Conservation (phyloP, 73 alveolate genomes). For the Symbiodinium pilosum region DNA sequence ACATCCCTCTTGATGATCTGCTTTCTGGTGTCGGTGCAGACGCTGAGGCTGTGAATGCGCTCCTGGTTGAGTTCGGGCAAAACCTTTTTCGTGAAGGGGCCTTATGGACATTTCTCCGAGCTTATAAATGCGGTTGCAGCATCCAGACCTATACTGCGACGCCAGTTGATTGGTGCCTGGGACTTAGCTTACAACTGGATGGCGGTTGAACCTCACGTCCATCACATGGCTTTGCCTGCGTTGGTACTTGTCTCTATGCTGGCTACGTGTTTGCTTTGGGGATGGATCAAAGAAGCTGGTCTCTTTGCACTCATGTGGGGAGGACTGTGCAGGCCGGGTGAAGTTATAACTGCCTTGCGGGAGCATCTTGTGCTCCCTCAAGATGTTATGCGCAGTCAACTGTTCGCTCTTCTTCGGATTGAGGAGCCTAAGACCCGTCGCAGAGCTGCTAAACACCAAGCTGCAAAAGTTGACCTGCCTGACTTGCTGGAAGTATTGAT, state of each 20-base stretch:
- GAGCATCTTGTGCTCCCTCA: neutral
- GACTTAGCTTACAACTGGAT: neutral
- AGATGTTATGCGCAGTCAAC: neutral
- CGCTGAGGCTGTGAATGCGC: neutral
- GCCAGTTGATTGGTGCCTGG: neutral
- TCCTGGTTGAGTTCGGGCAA: neutral
- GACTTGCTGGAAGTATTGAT: neutral
- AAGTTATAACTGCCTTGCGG: neutral
- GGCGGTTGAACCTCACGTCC: neutral
- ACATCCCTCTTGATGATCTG: neutral
- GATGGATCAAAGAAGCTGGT: neutral
- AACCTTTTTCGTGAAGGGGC: neutral
- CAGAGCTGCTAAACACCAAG: neutral
- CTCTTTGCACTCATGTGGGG: neutral
- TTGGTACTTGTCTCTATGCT: neutral
- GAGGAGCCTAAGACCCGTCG: conserved; percentile 16
- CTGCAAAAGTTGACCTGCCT: neutral
- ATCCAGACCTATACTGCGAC: neutral
- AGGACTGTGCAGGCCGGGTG: neutral
- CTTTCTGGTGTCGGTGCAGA: neutral
- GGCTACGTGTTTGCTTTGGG: neutral
- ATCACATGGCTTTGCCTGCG: neutral
- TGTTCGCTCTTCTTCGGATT: neutral
- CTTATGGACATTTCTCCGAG: neutral
- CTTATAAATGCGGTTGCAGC: neutral